phyloP scores from a whole-genome alignment of 2,329 filamentous ascomycete genomes.

The Phaeoacremonium minimum region DNA sequence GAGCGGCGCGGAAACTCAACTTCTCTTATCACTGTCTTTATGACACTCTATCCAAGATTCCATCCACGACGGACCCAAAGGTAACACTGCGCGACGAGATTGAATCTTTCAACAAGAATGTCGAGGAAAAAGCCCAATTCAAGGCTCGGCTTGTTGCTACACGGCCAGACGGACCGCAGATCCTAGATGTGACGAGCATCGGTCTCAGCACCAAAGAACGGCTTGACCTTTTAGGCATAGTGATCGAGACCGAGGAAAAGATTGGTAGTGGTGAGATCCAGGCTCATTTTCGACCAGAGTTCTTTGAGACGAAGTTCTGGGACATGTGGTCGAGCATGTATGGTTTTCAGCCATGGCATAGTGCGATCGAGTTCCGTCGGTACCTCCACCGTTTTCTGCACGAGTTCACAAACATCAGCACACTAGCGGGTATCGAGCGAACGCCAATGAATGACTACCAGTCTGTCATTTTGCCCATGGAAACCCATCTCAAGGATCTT shows the following conservation, averaged over 20 bases:
- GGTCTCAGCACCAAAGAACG: conserved; percentile 15
- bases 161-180: conserved; percentile 13
- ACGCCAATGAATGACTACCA: conserved; percentile 23
- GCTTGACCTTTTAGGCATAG: conserved; percentile 13
- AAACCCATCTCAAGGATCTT: conserved; percentile 16
- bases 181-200: conserved; percentile 17
- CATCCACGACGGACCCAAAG: conserved; percentile 12
- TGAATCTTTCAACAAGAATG: conserved; percentile 12
- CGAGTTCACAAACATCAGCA: conserved; percentile 19
- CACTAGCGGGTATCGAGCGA: conserved; percentile 18
- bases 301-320: conserved; percentile 25
- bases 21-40: conserved; percentile 22
- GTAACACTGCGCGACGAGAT: conserved; percentile 19
- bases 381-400: conserved; percentile 22
- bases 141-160: conserved; percentile 17
- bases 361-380: conserved; percentile 21
- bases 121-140: conserved; percentile 7
- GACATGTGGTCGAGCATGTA: conserved; percentile 24
- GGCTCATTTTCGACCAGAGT: conserved; percentile 9
- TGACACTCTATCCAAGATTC: conserved; percentile 18
- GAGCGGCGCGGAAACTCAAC: conserved; percentile 21
- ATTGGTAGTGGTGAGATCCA: conserved; percentile 10
- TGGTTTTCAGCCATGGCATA: conserved; percentile 24
- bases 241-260: conserved; percentile 7
- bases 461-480: conserved; percentile 19